Evolutionary conservation across 495 filamentous ascomycete genomes (phyloP).

Genomic region (Cercophora samala): DNA sequence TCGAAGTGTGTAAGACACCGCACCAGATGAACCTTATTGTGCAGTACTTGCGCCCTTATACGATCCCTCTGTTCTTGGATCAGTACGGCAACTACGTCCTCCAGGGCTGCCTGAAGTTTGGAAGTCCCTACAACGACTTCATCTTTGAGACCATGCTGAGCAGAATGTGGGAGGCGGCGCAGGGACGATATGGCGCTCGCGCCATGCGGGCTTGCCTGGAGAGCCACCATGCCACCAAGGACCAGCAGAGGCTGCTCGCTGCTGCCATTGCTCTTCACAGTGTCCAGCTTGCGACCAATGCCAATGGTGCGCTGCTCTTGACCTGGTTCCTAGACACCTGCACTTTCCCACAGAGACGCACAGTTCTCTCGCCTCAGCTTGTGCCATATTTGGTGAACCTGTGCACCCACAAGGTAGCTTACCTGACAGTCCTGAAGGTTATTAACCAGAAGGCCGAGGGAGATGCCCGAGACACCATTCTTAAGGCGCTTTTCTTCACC

Average conservation of each 20-base stretch:
- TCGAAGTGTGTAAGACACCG: slow-evolving; percentile 85
- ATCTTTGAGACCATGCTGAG: slow-evolving; percentile 97
- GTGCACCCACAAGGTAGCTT: slow-evolving; percentile 98
- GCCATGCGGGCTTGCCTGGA: slow-evolving; percentile 97
- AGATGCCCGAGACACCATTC: slow-evolving; percentile 86
- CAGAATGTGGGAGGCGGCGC: slow-evolving; percentile 89
- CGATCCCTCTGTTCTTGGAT: slow-evolving; percentile 86
- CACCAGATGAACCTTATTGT: slow-evolving; percentile 82
- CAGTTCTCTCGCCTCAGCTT: slow-evolving; percentile 85
- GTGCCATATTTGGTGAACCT: slow-evolving; percentile 96
- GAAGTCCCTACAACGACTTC: slow-evolving; percentile 83
- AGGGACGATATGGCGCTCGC: slow-evolving; percentile 89
- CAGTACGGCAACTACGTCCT: slow-evolving; percentile 98
- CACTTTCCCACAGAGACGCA: slow-evolving; percentile 88
- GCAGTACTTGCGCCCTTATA: slow-evolving; percentile 77
- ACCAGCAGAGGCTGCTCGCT: slow-evolving; percentile 92
- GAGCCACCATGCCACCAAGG: slow-evolving; percentile 90
- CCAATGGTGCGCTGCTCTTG: slow-evolving; percentile 87
- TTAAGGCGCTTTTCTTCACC: slow-evolving; percentile 93
- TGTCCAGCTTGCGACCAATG: slow-evolving; percentile 93
- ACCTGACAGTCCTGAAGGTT: slow-evolving; percentile 94
- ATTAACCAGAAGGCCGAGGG: slow-evolving; percentile 96
- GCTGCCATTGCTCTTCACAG: slow-evolving; percentile 94
- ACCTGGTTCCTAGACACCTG: slow-evolving; percentile 99
- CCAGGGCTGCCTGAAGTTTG: slow-evolving; percentile 92